Evolutionary conservation across 2,329 filamentous ascomycete species (phyloP), one percentile per base, ranked within the genome.

Genomic region (Bipolaris bicolor): DNA sequence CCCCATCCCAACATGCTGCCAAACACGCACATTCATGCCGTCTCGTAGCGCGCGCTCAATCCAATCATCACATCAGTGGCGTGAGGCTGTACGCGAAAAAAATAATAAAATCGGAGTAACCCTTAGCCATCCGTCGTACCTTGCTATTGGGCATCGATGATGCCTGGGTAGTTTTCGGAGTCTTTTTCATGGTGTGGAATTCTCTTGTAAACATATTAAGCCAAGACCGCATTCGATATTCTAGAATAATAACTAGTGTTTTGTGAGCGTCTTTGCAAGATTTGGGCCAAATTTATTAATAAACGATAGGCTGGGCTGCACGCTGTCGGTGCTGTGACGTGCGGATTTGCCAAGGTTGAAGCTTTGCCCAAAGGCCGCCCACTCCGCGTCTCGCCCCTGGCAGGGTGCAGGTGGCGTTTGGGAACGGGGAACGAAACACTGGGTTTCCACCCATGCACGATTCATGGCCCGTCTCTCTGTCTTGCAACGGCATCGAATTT

Each of bases 341-440:
- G 45, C 18, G 29, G n/a, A 3, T 20, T 20, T 29, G 34, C 15
- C 47, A 49, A 49, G 47, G 5, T 7, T 16, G 7, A 7, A 10
- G 15, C 33, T 13, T 40, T 49, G 10, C 7, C 36, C 34, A 5
- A 49, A 39, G 39, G 7, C 5, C 33, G 46, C 3, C 33, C 24
- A 10, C n/a, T 7, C 36, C 9, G 34, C 29, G 47, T 18, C 45
- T 47, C 22, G 47, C 26, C 34, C 5, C 20, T 11, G 7, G 1
- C 33, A 39, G 46, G 46, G 10, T 29, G 26, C 47, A 49, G 15
- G 47, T 29, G 11, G 22, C 34, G 47, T 49, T 49, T 29, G 47
- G 20, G 20, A 18, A 31, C 47, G 5, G 26, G 18, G 33, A 39
- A 13, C 34, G 47, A 49, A 49, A 49, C 47, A 2, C 7, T 49